These are phyloP conservation scores for Bretschneidera sinensis DNA, from an alignment of 345 rosid genomes.

Conservation along the genomic window DNA sequence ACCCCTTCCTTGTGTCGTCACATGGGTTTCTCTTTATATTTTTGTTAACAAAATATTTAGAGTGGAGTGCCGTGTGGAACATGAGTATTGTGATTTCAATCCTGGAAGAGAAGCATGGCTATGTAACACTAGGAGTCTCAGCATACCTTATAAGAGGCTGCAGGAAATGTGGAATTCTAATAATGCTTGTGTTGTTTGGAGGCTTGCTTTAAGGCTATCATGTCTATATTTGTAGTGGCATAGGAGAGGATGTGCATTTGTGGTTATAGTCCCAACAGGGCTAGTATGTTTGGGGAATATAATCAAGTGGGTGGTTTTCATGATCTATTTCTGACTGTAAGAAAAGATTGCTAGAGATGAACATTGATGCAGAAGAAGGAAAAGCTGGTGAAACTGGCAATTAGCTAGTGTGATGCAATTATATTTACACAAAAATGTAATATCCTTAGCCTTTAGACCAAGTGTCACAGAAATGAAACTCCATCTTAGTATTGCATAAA, in stretches of 20 bases:
- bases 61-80: conserved; percentile 42
- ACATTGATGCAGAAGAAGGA: not conserved
- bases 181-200: conserved; percentile 20
- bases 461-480: too few relatives aligned
- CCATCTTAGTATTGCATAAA: too few relatives aligned
- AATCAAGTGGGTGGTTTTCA: conserved; percentile 2
- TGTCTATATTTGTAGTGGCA: conserved; percentile 15
- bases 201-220: conserved; percentile 15
- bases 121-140: conserved; percentile 20
- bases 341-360: not conserved
- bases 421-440: too few relatives aligned
- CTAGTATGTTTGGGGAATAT: conserved; percentile 5
- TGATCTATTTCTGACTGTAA: conserved; percentile 9
- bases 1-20: not conserved
- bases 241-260: conserved; percentile 1
- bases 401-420: too few relatives aligned
- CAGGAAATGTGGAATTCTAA: conserved; percentile 17
- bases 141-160: conserved; percentile 29
- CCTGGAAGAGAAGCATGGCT: conserved; percentile 35
- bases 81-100: too few relatives aligned
- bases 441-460: too few relatives aligned
- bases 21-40: not conserved
- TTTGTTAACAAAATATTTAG: conserved; percentile 8
- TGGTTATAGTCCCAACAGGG: not conserved
- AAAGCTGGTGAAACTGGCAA: too few relatives aligned